These are phyloP conservation scores for Epichloe sibirici DNA, from an alignment of 2,329 filamentous ascomycete genomes.

Conservation along the genomic window DNA sequence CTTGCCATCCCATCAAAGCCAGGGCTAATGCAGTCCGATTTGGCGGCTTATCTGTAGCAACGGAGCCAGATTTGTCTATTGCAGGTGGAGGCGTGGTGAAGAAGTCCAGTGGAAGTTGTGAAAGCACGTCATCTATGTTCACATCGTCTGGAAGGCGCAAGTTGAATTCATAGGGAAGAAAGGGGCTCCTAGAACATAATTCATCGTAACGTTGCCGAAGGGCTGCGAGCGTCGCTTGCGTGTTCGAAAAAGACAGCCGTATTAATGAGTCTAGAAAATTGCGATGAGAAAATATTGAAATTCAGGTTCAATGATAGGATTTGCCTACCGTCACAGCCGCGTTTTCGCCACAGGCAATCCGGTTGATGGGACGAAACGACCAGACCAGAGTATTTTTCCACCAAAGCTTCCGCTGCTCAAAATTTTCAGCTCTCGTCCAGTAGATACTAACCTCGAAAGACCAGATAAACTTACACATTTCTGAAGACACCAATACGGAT, in stretches of 20 bases:
- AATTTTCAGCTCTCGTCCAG: slow-evolving; percentile 10
- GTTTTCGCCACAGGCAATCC: slow-evolving; percentile 74
- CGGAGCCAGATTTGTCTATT: slow-evolving; percentile 13
- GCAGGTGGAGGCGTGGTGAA: slow-evolving; percentile 32
- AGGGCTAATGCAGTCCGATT: slow-evolving; percentile 55
- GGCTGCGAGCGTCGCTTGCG: slow-evolving; percentile 41
- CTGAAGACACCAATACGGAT: slow-evolving; percentile 41
- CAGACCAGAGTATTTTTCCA: slow-evolving; percentile 62
- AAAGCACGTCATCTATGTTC: slow-evolving; percentile 36
- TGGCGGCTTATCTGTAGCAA: slow-evolving; percentile 19
- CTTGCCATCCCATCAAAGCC: slow-evolving; percentile 66
- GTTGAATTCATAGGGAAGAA: slow-evolving; percentile 50
- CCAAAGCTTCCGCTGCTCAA: slow-evolving; percentile 47
- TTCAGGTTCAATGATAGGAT: no score
- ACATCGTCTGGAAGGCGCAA: slow-evolving; percentile 42
- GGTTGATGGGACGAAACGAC: slow-evolving; percentile 66
- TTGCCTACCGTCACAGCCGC: slow-evolving; percentile 67
- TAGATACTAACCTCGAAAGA: no score
- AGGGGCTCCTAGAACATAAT: slow-evolving; percentile 38
- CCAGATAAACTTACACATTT: slow-evolving; percentile 33
- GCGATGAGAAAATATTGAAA: background rate
- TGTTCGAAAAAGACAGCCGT: slow-evolving; percentile 50
- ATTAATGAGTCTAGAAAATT: slow-evolving; percentile 40
- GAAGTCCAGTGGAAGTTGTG: slow-evolving; percentile 41
- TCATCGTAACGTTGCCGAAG: slow-evolving; percentile 56